These are phyloP conservation scores for Fusarium fujikuroi DNA, from an alignment of 2,329 filamentous ascomycete species.

Conservation along the genomic window DNA sequence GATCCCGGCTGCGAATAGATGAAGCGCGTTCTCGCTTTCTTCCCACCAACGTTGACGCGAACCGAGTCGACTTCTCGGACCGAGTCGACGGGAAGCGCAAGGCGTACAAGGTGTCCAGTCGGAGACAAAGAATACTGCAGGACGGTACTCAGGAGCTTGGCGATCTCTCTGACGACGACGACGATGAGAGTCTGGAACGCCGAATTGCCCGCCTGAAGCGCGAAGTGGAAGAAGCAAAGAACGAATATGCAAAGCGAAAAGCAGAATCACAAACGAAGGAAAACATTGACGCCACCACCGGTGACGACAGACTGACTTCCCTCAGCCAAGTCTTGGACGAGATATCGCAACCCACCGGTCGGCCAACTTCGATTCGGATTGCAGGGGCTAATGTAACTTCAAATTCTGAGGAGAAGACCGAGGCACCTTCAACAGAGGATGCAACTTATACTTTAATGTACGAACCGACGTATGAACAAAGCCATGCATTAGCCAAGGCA, in stretches of 20 bases:
- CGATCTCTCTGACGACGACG: constrained; percentile 77
- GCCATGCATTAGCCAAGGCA: constrained; percentile 79
- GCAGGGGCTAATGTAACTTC: constrained; percentile 16
- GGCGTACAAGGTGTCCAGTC: constrained; percentile 81
- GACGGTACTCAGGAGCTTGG: constrained; percentile 75
- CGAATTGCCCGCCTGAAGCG: constrained; percentile 85
- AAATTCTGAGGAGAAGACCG: constrained; percentile 30
- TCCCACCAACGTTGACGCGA: constrained; percentile 78
- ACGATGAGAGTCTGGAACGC: constrained; percentile 79
- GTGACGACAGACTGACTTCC: constrained; percentile 62
- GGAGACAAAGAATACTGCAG: constrained; percentile 70
- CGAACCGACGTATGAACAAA: constrained; percentile 71
- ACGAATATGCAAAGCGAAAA: constrained; percentile 66
- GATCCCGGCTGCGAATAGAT: constrained; percentile 78
- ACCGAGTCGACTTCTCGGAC: constrained; percentile 88
- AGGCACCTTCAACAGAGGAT: constrained; percentile 39
- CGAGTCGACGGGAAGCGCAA: constrained; percentile 84
- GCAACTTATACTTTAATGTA: constrained; percentile 74
- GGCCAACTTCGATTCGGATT: constrained; percentile 18
- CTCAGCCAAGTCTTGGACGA: constrained; percentile 78
- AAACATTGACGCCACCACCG: constrained; percentile 57
- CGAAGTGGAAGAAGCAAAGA: constrained; percentile 81
- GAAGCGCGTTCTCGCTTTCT: constrained; percentile 84
- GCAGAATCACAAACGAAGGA: constrained; percentile 58
- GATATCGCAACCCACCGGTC: constrained; percentile 56